Evolutionary conservation across 768 basidiomycete species (phyloP).

Genomic region (Tylopilus cervinicoccineus): DNA sequence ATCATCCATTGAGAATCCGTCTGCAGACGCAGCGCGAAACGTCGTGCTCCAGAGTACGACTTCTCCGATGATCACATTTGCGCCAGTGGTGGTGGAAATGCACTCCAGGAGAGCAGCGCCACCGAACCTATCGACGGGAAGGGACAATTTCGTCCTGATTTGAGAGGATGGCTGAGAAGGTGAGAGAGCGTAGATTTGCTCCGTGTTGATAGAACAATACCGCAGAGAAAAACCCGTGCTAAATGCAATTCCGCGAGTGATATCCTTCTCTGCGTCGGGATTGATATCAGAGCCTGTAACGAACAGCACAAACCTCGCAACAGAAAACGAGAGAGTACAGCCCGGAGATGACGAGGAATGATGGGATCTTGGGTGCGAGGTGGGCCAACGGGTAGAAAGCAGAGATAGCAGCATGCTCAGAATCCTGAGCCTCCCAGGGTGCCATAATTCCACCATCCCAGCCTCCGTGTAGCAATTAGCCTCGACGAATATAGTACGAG

Average conservation of each 20-base stretch:
- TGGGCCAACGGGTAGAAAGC: slow-evolving; percentile 23
- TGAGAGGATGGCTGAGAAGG: slow-evolving; percentile 34
- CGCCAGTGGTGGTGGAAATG: slow-evolving; percentile 28
- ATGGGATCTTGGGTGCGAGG: slow-evolving; percentile 8
- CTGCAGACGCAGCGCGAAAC: slow-evolving; percentile 61
- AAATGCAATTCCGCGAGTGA: slow-evolving; percentile 67
- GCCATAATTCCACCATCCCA: slow-evolving; percentile 66
- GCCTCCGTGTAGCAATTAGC: slow-evolving; percentile 51
- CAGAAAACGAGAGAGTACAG: slow-evolving; percentile 48
- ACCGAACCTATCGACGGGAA: slow-evolving; percentile 48
- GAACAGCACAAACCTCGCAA: slow-evolving; percentile 62
- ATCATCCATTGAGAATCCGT: slow-evolving; percentile 64
- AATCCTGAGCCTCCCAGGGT: slow-evolving; percentile 50
- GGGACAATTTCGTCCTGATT: slow-evolving; percentile 49
- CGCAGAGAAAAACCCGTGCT: slow-evolving; percentile 51
- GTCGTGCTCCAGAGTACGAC: slow-evolving; percentile 45
- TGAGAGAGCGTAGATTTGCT: slow-evolving; percentile 17
- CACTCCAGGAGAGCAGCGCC: slow-evolving; percentile 44
- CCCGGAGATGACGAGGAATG: slow-evolving; percentile 48
- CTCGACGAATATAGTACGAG: slow-evolving; percentile 41
- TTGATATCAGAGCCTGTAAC: slow-evolving; percentile 81
- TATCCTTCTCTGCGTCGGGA: slow-evolving; percentile 57
- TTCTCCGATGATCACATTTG: slow-evolving; percentile 41
- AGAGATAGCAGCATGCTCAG: slow-evolving; percentile 48
- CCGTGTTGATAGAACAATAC: slow-evolving; percentile 45